Percentiles rank a stretch among this genome's conserved stretches.
Evolutionary conservation across 208 protist species (phyloP).

Genomic region (Blastocrithidia nonstop): DNA sequence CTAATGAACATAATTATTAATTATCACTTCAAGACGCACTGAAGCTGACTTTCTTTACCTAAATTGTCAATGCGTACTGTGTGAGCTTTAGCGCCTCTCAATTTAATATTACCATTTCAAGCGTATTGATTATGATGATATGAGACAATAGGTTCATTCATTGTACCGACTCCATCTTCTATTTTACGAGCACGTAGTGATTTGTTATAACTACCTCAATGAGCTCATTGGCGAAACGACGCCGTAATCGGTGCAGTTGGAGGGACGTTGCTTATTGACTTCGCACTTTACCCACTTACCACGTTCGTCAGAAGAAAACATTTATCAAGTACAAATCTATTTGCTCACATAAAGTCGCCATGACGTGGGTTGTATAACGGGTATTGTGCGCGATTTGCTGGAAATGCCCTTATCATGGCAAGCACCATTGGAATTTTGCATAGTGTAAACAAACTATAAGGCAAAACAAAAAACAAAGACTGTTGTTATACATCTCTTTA

Average conservation of each 20-base stretch:
- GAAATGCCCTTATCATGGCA: constrained; percentile 28
- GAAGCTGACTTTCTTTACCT: constrained; percentile 18
- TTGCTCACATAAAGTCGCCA: constrained; percentile 24
- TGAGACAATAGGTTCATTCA: constrained; percentile 46
- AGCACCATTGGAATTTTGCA: constrained; percentile 11
- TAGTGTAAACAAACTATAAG: too few species aligned
- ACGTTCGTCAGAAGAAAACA: constrained; percentile 15
- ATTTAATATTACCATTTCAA: constrained; percentile 33
- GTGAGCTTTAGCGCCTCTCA: constrained; percentile 17
- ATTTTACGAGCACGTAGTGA: constrained; percentile 38
- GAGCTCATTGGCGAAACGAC: constrained; percentile 35
- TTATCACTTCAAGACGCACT: constrained; percentile 46
- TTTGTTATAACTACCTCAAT: constrained; percentile 20
- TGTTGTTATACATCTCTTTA: neutral
- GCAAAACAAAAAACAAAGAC: too few species aligned
- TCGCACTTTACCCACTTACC: constrained; percentile 24
- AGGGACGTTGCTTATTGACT: constrained; percentile 22
- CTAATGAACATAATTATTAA: constrained; percentile 35
- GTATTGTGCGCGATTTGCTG: constrained; percentile 40
- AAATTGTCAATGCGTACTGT: constrained; percentile 16
- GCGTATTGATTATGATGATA: constrained; percentile 60
- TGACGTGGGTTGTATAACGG: constrained; percentile 32
- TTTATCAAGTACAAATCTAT: constrained; percentile 21
- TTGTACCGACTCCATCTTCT: constrained; percentile 55
- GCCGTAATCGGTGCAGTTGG: constrained; percentile 46